Evolutionary conservation across 768 basidiomycete species (phyloP).

Genomic region (Xerocomellus amylosporus): DNA sequence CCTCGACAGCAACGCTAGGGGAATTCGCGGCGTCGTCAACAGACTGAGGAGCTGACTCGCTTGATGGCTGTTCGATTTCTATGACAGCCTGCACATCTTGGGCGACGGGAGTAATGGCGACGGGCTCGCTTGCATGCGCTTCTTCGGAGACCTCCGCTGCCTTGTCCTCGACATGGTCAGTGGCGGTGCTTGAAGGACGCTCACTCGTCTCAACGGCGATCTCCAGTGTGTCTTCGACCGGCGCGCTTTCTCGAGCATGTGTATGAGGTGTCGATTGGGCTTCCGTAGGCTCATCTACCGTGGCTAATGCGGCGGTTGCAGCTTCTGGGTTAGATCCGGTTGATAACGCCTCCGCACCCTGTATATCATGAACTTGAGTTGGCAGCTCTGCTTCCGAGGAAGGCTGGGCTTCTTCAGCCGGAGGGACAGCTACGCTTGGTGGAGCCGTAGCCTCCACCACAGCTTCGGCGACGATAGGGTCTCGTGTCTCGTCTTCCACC

Average conservation of each 20-base stretch:
- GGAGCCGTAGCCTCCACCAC: background rate
- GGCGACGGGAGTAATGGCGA: background rate
- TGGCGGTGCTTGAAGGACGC: background rate
- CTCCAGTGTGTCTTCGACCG: background rate
- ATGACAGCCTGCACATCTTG: background rate
- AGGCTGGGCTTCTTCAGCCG: background rate
- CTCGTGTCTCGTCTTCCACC: background rate
- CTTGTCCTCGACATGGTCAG: background rate
- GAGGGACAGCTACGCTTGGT: background rate
- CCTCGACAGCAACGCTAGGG: background rate
- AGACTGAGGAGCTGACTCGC: conserved; percentile 9
- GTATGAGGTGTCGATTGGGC: background rate
- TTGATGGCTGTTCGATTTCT: conserved; percentile 1
- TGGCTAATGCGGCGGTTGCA: background rate
- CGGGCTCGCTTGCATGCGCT: background rate
- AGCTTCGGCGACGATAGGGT: background rate
- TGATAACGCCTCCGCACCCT: background rate
- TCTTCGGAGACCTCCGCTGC: background rate
- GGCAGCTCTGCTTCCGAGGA: conserved; percentile 1
- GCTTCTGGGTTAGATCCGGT: conserved; percentile 4
- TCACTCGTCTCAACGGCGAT: background rate
- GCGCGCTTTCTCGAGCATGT: background rate
- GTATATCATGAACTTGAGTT: background rate
- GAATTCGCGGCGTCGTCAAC: background rate
- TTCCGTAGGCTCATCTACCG: background rate